phyloP scores from a whole-genome alignment of 2,329 filamentous ascomycete genomes.

The Orbilia oligospora region DNA sequence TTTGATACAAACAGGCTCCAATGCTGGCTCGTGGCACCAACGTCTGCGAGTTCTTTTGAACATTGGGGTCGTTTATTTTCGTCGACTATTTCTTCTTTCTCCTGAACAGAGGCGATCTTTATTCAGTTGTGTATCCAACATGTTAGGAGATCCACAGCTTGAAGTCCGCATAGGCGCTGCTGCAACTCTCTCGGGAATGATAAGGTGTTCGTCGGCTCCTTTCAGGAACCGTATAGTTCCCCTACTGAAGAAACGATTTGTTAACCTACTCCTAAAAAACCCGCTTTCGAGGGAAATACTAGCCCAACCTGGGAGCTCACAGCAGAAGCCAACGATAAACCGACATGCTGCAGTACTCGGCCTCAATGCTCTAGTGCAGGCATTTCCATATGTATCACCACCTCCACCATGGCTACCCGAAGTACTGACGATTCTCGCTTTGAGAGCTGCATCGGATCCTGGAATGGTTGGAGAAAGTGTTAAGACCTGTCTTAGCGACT shows the following conservation, averaged over 20 bases:
- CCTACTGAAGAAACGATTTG: slow-evolving; percentile 83
- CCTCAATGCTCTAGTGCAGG: slow-evolving; percentile 89
- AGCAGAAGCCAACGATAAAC: slow-evolving; percentile 70
- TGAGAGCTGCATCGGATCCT: slow-evolving; percentile 86
- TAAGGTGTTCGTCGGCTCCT: slow-evolving; percentile 87
- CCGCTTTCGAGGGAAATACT: slow-evolving; percentile 80
- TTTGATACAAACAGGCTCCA: slow-evolving; percentile 88
- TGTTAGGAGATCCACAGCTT: slow-evolving; percentile 91
- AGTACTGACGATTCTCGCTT: slow-evolving; percentile 85
- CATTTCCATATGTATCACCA: slow-evolving; percentile 94
- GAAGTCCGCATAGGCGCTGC: slow-evolving; percentile 95
- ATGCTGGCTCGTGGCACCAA: slow-evolving; percentile 92
- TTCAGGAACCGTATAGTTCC: slow-evolving; percentile 84
- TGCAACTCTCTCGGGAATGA: slow-evolving; percentile 95
- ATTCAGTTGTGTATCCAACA: slow-evolving; percentile 93
- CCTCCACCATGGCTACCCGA: slow-evolving; percentile 95
- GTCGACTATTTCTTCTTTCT: slow-evolving; percentile 88
- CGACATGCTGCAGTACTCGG: slow-evolving; percentile 93
- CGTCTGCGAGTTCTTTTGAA: slow-evolving; percentile 94
- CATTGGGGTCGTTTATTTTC: slow-evolving; percentile 99
- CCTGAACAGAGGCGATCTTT: slow-evolving; percentile 81
- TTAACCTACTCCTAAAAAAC: slow-evolving; percentile 81
- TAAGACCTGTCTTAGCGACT: slow-evolving; percentile 92
- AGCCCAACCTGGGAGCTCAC: slow-evolving; percentile 61
- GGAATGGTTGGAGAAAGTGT: slow-evolving; percentile 96